phyloP scores from a whole-genome alignment of 2,329 filamentous ascomycete genomes.

The Arthrocladium fulminans region DNA sequence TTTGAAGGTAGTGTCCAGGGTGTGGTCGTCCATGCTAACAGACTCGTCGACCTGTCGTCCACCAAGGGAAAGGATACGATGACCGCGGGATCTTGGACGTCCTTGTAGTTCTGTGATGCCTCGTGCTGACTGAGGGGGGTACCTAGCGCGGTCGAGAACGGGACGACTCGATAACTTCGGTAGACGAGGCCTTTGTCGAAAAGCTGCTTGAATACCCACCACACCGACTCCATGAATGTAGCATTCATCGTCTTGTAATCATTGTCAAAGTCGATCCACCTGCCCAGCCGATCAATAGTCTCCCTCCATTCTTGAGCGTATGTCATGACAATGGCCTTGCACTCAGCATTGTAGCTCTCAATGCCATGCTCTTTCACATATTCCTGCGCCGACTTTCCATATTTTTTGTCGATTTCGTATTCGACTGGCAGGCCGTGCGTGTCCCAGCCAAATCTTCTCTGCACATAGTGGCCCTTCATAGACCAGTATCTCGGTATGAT shows the following conservation, averaged over 20 bases:
- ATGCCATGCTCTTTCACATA: conserved; percentile 78
- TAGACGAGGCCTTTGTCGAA: conserved; percentile 80
- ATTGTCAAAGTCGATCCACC: conserved; percentile 91
- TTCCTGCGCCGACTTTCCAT: conserved; percentile 71
- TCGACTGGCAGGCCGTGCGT: conserved; percentile 83
- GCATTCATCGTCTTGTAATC: conserved; percentile 92
- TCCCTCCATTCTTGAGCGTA: conserved; percentile 72
- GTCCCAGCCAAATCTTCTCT: conserved; percentile 83
- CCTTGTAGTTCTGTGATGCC: conserved; percentile 82
- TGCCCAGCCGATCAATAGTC: conserved; percentile 71
- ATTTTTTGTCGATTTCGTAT: conserved; percentile 88
- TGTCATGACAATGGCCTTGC: conserved; percentile 78
- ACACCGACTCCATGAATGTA: conserved; percentile 80
- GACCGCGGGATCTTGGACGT: conserved; percentile 73
- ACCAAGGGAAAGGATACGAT: conserved; percentile 74
- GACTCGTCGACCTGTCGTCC: conserved; percentile 58
- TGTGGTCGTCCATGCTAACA: conserved; percentile 78
- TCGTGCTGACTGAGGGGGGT: conserved; percentile 83
- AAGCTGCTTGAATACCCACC: conserved; percentile 88
- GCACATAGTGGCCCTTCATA: conserved; percentile 82
- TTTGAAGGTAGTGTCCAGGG: conserved; percentile 74
- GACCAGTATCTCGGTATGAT: conserved; percentile 89
- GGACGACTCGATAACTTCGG: conserved; percentile 78
- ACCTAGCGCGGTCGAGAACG: conserved; percentile 75
- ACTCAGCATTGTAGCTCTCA: conserved; percentile 76